Evolutionary conservation across 23 red algal species (phyloP), one percentile per base, ranked within the genome.

Genomic region (Gracilaria vermiculophylla): DNA sequence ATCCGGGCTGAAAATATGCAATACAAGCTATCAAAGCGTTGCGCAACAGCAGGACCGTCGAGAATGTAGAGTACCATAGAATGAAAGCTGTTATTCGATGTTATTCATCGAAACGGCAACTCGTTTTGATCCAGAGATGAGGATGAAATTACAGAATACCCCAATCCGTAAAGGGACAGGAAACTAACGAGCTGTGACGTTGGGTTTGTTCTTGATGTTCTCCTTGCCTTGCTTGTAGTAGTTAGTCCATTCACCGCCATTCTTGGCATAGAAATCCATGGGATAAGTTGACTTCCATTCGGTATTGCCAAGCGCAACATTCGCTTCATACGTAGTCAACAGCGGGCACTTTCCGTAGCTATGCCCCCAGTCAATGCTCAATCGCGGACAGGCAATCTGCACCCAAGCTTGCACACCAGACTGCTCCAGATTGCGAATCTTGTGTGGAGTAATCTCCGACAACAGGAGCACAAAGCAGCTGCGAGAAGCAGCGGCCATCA

Each of bases 301-400:
- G 10, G 76, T 58, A 42, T 83, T 64, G 17, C 97, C 97, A 12
- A 99, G 36, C 16, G 93, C 93, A 15, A 95, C 93, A 34, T 87
- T 61, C 17, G 89, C 83, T 69, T 95, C 97, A 71, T 95, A 95
- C 1, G 88, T 58, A 10, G 88, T 95, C 35, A 95, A 84, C 41
- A 99, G 56, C 10, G 92, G 97, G 33, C 80, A 49, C 31, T 85
- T 45, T n/a, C 69, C 86, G 20, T 91, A 93, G 4, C 76, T 85
- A 43, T 91, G 52, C n/a, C 97, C 97, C 97, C 97, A 99, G 74
- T 99, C 97, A 69, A 99, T 99, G 37, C 90, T 94, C 3, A 99
- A 71, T 53, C 97, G 67, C 60, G 97, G 97, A 62, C 97, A 99
- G 5, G 97, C 97, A 41, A 99, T 91, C 57, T 99, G 97, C 1